Evolutionary conservation across 305 asterid genomes (phyloP).

Genomic region (Fraxinus floribunda): DNA sequence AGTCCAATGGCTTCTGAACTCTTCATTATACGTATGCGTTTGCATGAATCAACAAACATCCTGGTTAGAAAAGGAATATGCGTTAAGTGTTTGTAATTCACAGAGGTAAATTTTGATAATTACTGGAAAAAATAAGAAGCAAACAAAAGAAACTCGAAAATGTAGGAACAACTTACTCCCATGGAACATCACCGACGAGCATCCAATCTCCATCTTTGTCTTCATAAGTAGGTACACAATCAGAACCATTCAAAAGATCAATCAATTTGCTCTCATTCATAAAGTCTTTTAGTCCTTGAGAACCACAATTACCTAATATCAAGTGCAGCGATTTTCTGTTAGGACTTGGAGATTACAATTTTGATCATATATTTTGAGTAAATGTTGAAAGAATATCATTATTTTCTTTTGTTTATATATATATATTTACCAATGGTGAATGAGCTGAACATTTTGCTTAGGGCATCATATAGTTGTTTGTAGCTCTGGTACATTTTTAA

Average conservation of each 20-base stretch:
- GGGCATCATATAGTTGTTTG: conserved; percentile 36
- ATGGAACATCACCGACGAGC: conserved; percentile 32
- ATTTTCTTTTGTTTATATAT: not conserved
- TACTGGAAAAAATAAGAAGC: not conserved
- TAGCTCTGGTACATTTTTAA: conserved; percentile 39
- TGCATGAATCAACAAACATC: conserved; percentile 38
- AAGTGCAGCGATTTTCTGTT: not conserved
- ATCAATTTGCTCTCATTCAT: conserved; percentile 38
- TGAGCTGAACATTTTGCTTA: conserved; percentile 40
- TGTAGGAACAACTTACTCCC: not conserved
- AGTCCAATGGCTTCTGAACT: conserved; percentile 38
- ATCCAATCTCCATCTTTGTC: conserved; percentile 41
- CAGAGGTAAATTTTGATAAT: not conserved
- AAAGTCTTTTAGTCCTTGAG: conserved; percentile 31
- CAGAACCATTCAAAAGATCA: conserved; percentile 39
- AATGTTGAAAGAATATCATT: not conserved
- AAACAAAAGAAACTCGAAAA: not conserved
- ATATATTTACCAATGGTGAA: conserved; percentile 32
- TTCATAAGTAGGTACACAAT: conserved; percentile 33
- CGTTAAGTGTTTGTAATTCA: not conserved
- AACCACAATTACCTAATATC: conserved; percentile 30
- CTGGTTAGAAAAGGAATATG: conserved; percentile 7
- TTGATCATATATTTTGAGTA: not conserved
- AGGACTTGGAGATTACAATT: not conserved
- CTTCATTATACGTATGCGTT: conserved; percentile 36